Conservation (phyloP, 164 flowering plant genomes). For the Magnolia sinica region DNA sequence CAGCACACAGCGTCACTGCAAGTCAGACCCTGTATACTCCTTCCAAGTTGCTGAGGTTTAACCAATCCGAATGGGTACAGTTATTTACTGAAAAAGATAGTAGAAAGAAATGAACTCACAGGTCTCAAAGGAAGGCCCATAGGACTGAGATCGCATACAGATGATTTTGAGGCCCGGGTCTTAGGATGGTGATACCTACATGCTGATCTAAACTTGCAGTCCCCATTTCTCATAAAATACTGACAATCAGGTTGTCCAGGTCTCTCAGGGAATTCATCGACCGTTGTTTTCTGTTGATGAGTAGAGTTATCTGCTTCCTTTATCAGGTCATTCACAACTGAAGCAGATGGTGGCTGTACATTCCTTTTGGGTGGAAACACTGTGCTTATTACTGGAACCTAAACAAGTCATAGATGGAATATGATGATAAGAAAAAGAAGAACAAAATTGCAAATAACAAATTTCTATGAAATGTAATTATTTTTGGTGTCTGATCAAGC, state of each 20-base stretch:
- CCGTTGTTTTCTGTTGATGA: constrained; percentile 35
- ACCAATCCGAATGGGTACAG: no score
- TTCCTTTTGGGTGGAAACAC: constrained; percentile 42
- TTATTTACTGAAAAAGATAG: no score
- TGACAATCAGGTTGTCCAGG: constrained; percentile 87
- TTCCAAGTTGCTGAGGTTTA: no score
- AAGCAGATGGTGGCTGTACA: constrained; percentile 38
- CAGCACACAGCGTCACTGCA: no score
- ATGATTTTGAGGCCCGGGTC: constrained; percentile 31
- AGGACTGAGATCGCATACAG: constrained; percentile 49
- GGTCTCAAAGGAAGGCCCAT: constrained; percentile 90
- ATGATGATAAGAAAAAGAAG: background rate
- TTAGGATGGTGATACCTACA: constrained; percentile 94
- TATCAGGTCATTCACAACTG: constrained; percentile 31
- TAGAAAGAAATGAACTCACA: constrained; percentile 44
- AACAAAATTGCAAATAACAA: no score
- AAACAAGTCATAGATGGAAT: constrained; percentile 22
- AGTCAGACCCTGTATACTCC: no score
- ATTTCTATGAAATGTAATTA: no score
- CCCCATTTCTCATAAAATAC: constrained; percentile 73
- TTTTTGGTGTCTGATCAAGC: no score
- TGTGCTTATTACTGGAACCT: constrained; percentile 39
- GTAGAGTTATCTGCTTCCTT: constrained; percentile 28
- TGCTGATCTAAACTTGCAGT: constrained; percentile 72
- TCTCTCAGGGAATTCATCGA: constrained; percentile 81